phyloP scores from a whole-genome alignment of 345 rosid species.

The Eucalyptus sideroxylon region DNA sequence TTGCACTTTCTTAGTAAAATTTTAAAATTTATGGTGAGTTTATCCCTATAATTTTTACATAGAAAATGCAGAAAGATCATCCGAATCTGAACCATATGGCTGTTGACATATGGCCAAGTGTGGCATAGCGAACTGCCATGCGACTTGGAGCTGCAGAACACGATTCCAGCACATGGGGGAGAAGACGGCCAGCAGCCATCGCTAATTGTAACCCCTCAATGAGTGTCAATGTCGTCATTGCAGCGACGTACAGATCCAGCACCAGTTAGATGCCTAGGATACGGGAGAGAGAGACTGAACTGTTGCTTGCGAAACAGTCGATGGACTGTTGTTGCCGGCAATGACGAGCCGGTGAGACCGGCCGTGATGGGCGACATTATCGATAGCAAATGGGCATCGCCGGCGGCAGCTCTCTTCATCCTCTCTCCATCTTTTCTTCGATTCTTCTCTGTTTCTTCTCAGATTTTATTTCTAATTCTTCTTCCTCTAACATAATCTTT shows the following conservation, averaged over 20 bases:
- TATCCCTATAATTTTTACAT: neutral
- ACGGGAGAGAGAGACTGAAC: neutral
- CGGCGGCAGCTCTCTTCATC: neutral
- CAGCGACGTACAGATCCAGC: neutral
- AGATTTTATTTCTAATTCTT: neutral
- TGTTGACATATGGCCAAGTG: neutral
- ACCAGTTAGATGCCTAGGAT: neutral
- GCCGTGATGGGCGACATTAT: neutral
- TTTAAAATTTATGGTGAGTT: rapidly evolving
- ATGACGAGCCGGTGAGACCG: rapidly evolving
- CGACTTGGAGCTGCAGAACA: neutral
- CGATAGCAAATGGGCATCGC: neutral
- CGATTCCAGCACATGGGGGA: neutral
- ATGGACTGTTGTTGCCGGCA: neutral
- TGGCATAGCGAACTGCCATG: neutral
- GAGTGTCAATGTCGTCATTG: neutral
- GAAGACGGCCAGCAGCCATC: neutral
- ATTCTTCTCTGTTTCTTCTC: neutral
- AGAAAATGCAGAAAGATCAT: neutral
- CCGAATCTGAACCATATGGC: rapidly evolving
- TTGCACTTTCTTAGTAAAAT: too few relatives aligned
- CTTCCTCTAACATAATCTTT: neutral
- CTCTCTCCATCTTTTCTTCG: neutral
- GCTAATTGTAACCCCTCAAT: neutral
- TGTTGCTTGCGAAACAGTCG: neutral